phyloP scores from a whole-genome alignment of 169 alveolate species.

The Eimeria acervulina region DNA sequence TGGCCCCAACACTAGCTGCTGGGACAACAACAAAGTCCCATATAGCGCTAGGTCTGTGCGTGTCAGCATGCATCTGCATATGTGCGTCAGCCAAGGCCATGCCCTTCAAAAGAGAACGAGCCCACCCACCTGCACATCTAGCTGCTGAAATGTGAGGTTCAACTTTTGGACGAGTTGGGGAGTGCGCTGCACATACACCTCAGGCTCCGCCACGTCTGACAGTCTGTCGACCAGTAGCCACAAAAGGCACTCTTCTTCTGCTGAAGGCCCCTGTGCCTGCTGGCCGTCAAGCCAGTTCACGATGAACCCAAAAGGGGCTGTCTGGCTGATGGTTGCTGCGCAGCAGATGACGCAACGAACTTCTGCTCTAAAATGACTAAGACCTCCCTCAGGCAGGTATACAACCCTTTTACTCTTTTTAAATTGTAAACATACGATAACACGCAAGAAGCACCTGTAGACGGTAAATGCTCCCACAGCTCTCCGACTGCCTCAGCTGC shows the following conservation, averaged over 20 bases:
- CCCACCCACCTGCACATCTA: constrained; percentile 26
- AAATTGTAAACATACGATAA: neutral
- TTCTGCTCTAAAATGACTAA: neutral
- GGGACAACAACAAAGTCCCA: neutral
- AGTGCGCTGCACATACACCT: constrained; percentile 40
- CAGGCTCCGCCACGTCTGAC: constrained; percentile 47
- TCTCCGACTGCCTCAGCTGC: constrained; percentile 74
- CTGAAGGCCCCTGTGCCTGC: neutral
- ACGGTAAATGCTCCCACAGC: constrained; percentile 56
- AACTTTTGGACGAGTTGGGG: constrained; percentile 51
- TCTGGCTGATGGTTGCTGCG: constrained; percentile 27
- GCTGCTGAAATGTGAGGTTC: constrained; percentile 50
- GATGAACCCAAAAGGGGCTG: constrained; percentile 45
- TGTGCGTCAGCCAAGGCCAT: neutral
- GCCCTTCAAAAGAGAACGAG: neutral
- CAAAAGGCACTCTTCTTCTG: constrained; percentile 42
- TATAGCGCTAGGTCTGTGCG: neutral
- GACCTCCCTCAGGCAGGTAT: neutral
- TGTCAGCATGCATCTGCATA: neutral
- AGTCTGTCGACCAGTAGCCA: constrained; percentile 69
- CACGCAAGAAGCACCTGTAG: constrained; percentile 34
- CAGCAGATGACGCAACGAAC: constrained; percentile 3
- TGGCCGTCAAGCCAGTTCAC: constrained; percentile 40
- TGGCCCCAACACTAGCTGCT: neutral
- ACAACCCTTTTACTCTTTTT: too few relatives aligned